phyloP scores from a whole-genome alignment of 2,329 filamentous ascomycete genomes.

The Neonectria coccinea region DNA sequence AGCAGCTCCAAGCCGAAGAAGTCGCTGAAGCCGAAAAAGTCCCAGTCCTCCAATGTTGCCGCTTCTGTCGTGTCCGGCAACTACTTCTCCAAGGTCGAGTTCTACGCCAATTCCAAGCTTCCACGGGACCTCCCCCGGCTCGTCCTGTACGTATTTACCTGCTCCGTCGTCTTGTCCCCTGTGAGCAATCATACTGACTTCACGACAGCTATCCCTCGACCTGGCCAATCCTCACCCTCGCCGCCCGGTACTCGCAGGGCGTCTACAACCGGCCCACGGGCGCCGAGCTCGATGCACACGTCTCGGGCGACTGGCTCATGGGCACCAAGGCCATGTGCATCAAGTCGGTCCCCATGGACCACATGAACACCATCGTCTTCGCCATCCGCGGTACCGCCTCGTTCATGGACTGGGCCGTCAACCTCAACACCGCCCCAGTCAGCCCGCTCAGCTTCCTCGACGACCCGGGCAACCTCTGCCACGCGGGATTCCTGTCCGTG shows the following conservation, averaged over 20 bases:
- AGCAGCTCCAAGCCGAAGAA: constrained; percentile 28
- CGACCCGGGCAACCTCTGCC: constrained; percentile 80
- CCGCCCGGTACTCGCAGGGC: constrained; percentile 80
- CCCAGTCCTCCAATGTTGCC: constrained; percentile 11
- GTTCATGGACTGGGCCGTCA: constrained; percentile 89
- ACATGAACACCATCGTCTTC: constrained; percentile 83
- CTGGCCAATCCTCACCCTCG: constrained; percentile 81
- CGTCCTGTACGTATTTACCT: constrained; percentile 65
- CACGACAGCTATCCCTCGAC: constrained; percentile 73
- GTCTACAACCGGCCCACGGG: constrained; percentile 76
- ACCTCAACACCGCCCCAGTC: constrained; percentile 76
- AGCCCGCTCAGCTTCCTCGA: constrained; percentile 79
- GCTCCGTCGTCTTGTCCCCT: neutral
- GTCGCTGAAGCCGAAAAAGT: constrained; percentile 31
- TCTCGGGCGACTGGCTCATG: constrained; percentile 76
- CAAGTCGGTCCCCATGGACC: constrained; percentile 82
- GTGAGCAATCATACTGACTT: constrained; percentile 1
- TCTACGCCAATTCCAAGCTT: constrained; percentile 82
- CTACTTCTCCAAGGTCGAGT: constrained; percentile 81
- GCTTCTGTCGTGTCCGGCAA: constrained; percentile 56
- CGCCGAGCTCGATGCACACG: constrained; percentile 74
- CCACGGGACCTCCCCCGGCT: constrained; percentile 75
- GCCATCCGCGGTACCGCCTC: constrained; percentile 84
- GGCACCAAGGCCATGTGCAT: constrained; percentile 90
- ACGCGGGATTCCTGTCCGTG: constrained; percentile 82